These are phyloP conservation scores for Teunomyces lycoperdinae DNA, from an alignment of 805 yeast genomes.

Conservation along the genomic window DNA sequence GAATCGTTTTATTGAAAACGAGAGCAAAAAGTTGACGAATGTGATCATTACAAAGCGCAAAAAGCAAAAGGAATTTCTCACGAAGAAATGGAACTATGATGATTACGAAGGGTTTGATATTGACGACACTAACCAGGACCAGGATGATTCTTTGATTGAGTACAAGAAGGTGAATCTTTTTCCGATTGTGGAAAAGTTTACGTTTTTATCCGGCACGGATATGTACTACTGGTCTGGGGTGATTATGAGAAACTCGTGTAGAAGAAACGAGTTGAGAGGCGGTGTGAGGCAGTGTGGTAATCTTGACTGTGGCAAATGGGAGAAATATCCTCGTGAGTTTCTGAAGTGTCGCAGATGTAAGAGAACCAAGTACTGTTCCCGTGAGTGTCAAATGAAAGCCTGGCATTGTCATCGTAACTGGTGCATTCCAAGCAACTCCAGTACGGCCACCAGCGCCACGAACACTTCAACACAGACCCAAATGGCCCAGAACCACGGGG, in stretches of 20 bases:
- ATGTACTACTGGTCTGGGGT: conserved; percentile 96
- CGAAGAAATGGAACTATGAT: conserved; percentile 39
- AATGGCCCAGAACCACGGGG: conserved; percentile 2
- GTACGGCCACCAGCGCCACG: conserved; percentile 21
- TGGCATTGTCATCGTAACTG: conserved; percentile 94
- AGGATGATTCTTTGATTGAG: conserved; percentile 42
- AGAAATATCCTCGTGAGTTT: conserved; percentile 81
- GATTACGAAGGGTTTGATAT: conserved; percentile 39
- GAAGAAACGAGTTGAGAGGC: conserved; percentile 81
- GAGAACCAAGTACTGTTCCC: conserved; percentile 90
- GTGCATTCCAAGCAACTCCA: conserved; percentile 61
- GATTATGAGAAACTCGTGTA: conserved; percentile 93
- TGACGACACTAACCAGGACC: conserved; percentile 32
- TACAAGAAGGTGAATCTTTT: conserved; percentile 64
- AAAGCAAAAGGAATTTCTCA: conserved; percentile 29
- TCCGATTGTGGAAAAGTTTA: conserved; percentile 89
- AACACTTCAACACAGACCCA: conserved; percentile 9
- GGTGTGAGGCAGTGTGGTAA: conserved; percentile 95
- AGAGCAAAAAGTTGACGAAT: conserved; percentile 28
- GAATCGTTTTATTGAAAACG: conserved; percentile 28
- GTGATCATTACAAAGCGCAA: conserved; percentile 33
- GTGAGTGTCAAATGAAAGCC: conserved; percentile 86
- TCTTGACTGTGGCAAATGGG: conserved; percentile 94
- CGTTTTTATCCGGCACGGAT: conserved; percentile 68
- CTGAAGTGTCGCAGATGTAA: conserved; percentile 94